Conservation (phyloP, 2,329 filamentous ascomycete species). For the Claviceps quebecensis region DNA sequence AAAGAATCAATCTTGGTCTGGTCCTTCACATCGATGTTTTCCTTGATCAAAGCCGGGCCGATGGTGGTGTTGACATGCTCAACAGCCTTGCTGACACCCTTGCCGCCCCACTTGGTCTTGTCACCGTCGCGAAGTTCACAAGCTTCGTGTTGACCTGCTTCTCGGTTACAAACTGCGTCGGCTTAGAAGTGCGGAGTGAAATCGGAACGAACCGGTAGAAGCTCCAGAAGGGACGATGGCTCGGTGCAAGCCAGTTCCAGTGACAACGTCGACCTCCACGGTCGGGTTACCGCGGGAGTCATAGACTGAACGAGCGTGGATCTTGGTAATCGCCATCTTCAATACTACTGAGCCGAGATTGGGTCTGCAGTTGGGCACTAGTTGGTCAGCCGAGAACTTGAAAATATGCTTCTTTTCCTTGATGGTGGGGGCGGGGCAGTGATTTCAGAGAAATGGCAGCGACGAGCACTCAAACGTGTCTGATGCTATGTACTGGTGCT, state of each 20-base stretch:
- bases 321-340: conserved; percentile 82
- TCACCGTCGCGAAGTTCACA: conserved; percentile 84
- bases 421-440: conserved; percentile 5
- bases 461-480: not conserved
- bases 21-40: conserved; percentile 73
- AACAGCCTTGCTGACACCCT: conserved; percentile 78
- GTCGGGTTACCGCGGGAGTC: conserved; percentile 98
- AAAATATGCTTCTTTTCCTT: not conserved
- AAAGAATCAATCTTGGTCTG: conserved; percentile 74
- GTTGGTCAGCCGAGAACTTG: conserved; percentile 1
- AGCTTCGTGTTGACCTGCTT: conserved; percentile 71
- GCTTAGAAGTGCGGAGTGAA: conserved; percentile 9
- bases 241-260: conserved; percentile 90
- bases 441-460: not conserved
- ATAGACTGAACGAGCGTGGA: conserved; percentile 90
- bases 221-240: conserved; percentile 95
- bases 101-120: conserved; percentile 74
- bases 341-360: conserved; percentile 6
- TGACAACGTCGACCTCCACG: conserved; percentile 95
- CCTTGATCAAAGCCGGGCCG: conserved; percentile 68
- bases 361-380: not conserved
- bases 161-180: conserved; percentile 16
- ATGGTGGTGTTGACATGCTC: conserved; percentile 74
- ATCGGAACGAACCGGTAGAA: conserved; percentile 60
- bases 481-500: not conserved